Evolutionary conservation across 2,329 filamentous ascomycete species (phyloP).

Genomic region (Atkinsonella hypoxylon): DNA sequence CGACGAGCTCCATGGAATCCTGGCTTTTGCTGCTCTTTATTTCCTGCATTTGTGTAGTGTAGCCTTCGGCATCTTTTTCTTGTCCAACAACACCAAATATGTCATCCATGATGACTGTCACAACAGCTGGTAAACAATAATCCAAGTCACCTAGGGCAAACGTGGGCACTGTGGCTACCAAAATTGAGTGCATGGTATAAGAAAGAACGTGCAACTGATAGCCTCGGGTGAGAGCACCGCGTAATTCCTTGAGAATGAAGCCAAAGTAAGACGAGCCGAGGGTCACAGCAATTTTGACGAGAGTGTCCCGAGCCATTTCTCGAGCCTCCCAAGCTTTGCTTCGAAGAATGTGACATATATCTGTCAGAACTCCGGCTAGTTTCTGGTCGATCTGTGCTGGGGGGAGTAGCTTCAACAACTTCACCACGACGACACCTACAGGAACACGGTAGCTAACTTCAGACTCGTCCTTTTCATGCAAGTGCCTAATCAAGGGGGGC

Average conservation of each 20-base stretch:
- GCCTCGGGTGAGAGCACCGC: constrained; percentile 69
- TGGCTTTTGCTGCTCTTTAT: constrained; percentile 97
- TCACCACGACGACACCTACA: constrained; percentile 78
- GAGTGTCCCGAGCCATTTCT: constrained; percentile 80
- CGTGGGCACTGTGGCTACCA: constrained; percentile 61
- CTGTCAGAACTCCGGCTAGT: constrained; percentile 74
- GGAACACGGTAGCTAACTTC: constrained; percentile 89
- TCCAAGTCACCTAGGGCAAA: constrained; percentile 77
- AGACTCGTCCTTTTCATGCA: constrained; percentile 89
- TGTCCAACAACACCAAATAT: constrained; percentile 87
- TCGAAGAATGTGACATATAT: constrained; percentile 84
- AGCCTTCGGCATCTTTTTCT: constrained; percentile 95
- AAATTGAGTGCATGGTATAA: constrained; percentile 84
- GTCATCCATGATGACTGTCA: constrained; percentile 89
- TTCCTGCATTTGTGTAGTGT: constrained; percentile 91
- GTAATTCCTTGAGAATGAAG: constrained; percentile 86
- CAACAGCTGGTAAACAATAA: constrained; percentile 69
- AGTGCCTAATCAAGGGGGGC: constrained; percentile 67
- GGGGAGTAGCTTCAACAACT: constrained; percentile 72
- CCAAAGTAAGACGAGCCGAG: constrained; percentile 75
- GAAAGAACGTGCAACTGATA: constrained; percentile 93
- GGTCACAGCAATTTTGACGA: constrained; percentile 70
- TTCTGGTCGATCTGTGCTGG: constrained; percentile 58
- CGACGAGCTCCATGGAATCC: constrained; percentile 89
- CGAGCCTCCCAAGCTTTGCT: constrained; percentile 81